Conservation (phyloP, 257 asterid species). For the Solanum medicagineum region DNA sequence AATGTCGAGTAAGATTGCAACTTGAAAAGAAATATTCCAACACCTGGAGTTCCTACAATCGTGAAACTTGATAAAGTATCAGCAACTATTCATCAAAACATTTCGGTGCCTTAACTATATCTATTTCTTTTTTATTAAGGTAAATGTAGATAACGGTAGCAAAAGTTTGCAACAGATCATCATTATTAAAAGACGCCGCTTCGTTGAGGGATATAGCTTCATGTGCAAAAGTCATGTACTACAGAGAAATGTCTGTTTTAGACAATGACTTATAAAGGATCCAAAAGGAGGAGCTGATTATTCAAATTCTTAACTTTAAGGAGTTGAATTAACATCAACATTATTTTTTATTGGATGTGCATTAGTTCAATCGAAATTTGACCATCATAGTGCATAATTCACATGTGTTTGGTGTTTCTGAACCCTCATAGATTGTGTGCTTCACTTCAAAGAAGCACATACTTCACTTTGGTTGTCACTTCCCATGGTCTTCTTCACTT, state of each 20-base stretch:
- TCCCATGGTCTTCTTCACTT: not conserved
- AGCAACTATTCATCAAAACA: too few species aligned
- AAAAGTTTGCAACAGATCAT: not conserved
- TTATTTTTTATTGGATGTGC: too few species aligned
- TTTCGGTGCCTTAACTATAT: not conserved
- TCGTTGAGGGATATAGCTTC: too few species aligned
- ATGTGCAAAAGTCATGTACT: not conserved
- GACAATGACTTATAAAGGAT: not conserved
- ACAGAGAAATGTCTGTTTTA: not conserved
- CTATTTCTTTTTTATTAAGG: not conserved
- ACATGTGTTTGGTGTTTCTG: too few species aligned
- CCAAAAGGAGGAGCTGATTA: not conserved
- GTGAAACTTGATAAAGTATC: too few species aligned
- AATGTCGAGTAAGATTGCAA: too few species aligned
- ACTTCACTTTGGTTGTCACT: not conserved
- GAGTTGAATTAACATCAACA: not conserved
- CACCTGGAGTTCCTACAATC: too few species aligned
- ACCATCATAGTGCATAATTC: too few species aligned
- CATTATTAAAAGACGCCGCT: too few species aligned
- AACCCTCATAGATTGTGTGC: not conserved
- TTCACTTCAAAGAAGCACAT: not conserved
- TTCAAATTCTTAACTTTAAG: not conserved
- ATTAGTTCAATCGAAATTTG: too few species aligned
- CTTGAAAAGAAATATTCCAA: too few species aligned
- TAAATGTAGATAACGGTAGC: not conserved